A percentile compares a stretch with the other conserved stretches of the same genome.
Evolutionary conservation across 2,329 filamentous ascomycete genomes (phyloP).

Genomic region (Penicillium olsonii): DNA sequence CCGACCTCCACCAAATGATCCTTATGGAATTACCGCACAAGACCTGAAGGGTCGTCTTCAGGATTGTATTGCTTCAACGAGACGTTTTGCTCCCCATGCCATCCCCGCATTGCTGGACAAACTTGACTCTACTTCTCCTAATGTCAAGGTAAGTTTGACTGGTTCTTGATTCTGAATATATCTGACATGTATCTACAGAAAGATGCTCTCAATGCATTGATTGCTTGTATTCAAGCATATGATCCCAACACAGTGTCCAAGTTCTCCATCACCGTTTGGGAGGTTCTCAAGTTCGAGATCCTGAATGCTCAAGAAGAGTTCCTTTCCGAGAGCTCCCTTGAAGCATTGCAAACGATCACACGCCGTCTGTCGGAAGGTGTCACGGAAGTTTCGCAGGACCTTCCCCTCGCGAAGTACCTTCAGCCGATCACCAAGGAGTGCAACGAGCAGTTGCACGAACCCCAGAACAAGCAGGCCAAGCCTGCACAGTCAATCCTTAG

Average conservation of each 20-base stretch:
- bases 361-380: conserved; percentile 53
- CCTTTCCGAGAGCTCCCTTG: conserved; percentile 60
- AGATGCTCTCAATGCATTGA: conserved; percentile 65
- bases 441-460: conserved; percentile 67
- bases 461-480: conserved; percentile 68
- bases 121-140: conserved; percentile 67
- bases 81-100: conserved; percentile 64
- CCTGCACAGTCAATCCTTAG: conserved; percentile 63
- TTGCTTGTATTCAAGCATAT: conserved; percentile 61
- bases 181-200: conserved; percentile 45
- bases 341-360: conserved; percentile 57
- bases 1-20: conserved; percentile 67
- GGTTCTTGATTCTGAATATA: neutral
- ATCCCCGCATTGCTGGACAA: conserved; percentile 70
- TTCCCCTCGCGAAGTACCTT: conserved; percentile 56
- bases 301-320: conserved; percentile 68
- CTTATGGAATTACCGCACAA: conserved; percentile 69
- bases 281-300: conserved; percentile 69
- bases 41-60: conserved; percentile 65
- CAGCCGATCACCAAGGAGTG: conserved; percentile 66
- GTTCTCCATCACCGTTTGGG: conserved; percentile 67
- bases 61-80: conserved; percentile 64
- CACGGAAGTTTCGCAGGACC: conserved; percentile 40
- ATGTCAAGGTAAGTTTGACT: conserved; percentile 59
- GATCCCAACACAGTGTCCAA: conserved; percentile 60